Conservation (phyloP, 495 filamentous ascomycete genomes). For the Aspergillus campestris region DNA sequence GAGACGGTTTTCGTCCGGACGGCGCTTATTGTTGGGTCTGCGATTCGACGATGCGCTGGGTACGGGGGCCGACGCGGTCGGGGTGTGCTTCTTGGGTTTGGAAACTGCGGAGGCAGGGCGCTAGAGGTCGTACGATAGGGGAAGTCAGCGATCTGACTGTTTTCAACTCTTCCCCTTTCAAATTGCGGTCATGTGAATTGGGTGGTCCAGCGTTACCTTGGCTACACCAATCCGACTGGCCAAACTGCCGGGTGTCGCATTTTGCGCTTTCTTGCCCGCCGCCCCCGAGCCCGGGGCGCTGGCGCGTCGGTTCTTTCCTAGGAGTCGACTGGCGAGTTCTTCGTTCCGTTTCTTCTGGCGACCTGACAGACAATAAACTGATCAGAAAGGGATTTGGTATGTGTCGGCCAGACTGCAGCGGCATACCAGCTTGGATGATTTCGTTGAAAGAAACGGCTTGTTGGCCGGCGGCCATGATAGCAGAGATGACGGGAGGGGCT, state of each 20-base stretch:
- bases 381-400: not conserved
- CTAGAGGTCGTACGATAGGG: conserved; percentile 14
- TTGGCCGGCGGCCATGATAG: conserved; percentile 41
- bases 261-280: conserved; percentile 33
- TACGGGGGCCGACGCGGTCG: conserved; percentile 10
- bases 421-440: conserved; percentile 55
- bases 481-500: conserved; percentile 1
- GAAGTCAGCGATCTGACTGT: too few relatives aligned
- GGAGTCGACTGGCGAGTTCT: conserved; percentile 60
- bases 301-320: conserved; percentile 53
- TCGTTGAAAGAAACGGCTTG: conserved; percentile 51
- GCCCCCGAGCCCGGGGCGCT: conserved; percentile 46
- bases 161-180: too few relatives aligned
- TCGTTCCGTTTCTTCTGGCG: conserved; percentile 64
- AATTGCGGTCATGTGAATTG: not conserved
- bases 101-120: conserved; percentile 34
- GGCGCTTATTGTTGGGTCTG: conserved; percentile 24
- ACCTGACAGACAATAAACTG: conserved; percentile 29
- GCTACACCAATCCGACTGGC: conserved; percentile 68
- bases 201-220: conserved; percentile 44
- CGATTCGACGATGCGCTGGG: conserved; percentile 18
- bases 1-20: conserved; percentile 31
- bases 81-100: conserved; percentile 25
- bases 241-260: conserved; percentile 45
- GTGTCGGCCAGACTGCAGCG: not conserved